Evolutionary conservation across 2,329 filamentous ascomycete genomes (phyloP).

Genomic region (Neurospora crassa): DNA sequence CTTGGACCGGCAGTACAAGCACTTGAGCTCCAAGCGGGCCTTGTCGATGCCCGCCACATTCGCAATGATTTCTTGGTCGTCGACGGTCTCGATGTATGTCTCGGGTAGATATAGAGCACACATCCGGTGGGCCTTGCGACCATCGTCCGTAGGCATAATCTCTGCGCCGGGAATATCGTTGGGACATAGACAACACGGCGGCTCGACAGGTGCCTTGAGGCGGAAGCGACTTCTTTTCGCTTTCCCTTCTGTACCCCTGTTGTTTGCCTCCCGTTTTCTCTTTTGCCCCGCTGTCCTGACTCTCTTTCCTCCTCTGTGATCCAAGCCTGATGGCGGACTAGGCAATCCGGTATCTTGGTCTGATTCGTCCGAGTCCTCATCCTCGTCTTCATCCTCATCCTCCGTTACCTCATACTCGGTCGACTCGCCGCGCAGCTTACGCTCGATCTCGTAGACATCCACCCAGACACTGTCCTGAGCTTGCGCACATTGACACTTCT

Average conservation of each 20-base stretch:
- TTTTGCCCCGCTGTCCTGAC: constrained; percentile 54
- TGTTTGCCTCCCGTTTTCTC: constrained; percentile 48
- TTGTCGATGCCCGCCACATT: constrained; percentile 78
- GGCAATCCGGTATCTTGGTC: constrained; percentile 61
- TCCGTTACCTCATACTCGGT: constrained; percentile 76
- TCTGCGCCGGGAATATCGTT: constrained; percentile 77
- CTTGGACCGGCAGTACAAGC: constrained; percentile 88
- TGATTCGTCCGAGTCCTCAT: constrained; percentile 46
- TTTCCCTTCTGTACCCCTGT: constrained; percentile 40
- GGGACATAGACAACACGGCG: constrained; percentile 85
- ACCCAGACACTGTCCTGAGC: constrained; percentile 98
- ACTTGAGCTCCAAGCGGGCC: constrained; percentile 83
- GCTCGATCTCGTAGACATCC: constrained; percentile 90
- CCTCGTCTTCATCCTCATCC: constrained; percentile 59
- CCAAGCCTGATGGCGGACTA: constrained; percentile 68
- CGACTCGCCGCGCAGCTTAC: constrained; percentile 82
- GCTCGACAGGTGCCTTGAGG: constrained; percentile 59
- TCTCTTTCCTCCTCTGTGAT: constrained; percentile 60
- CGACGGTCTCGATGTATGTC: constrained; percentile 69
- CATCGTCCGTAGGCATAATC: constrained; percentile 80
- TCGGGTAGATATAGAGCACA: constrained; percentile 90
- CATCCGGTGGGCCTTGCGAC: constrained; percentile 74
- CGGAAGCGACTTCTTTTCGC: constrained; percentile 72
- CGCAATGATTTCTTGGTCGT: constrained; percentile 63
- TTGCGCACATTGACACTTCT: constrained; percentile 91